These are phyloP conservation scores for Chytriomyces confervae DNA, from an alignment of 192 early-diverging fungal species.

Conservation along the genomic window DNA sequence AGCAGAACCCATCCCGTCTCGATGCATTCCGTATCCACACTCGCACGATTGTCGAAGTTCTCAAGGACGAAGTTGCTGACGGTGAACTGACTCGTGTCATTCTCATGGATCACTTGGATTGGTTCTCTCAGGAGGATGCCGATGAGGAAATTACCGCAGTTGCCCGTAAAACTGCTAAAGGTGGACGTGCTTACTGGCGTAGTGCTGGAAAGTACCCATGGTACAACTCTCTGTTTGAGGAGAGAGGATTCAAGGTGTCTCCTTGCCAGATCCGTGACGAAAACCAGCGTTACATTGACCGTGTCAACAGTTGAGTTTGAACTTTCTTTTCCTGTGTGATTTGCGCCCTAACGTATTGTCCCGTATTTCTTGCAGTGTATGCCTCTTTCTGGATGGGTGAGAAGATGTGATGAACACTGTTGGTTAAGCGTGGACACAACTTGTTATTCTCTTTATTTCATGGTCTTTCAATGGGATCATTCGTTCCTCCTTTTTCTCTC, in stretches of 20 bases:
- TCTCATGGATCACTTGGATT: slow-evolving; percentile 90
- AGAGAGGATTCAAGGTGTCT: slow-evolving; percentile 70
- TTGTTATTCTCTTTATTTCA: neutral
- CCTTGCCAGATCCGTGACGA: slow-evolving; percentile 72
- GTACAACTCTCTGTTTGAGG: slow-evolving; percentile 79
- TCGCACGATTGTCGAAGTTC: slow-evolving; percentile 75
- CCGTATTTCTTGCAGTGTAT: too few species aligned
- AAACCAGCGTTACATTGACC: slow-evolving; percentile 70
- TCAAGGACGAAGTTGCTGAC: slow-evolving; percentile 56
- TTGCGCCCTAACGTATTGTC: neutral
- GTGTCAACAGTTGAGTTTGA: slow-evolving; percentile 69
- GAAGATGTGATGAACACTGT: slow-evolving; percentile 15
- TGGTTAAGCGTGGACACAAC: neutral
- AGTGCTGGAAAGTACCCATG: slow-evolving; percentile 80
- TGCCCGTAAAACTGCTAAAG: slow-evolving; percentile 59
- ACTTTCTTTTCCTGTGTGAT: neutral
- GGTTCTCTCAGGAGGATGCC: slow-evolving; percentile 74
- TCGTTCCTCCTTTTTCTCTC: neutral
- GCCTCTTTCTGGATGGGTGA: slow-evolving; percentile 35
- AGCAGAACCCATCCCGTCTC: slow-evolving; percentile 46
- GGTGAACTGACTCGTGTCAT: slow-evolving; percentile 77
- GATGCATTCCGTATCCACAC: slow-evolving; percentile 81
- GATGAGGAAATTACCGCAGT: slow-evolving; percentile 74
- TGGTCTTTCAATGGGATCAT: neutral
- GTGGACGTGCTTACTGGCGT: slow-evolving; percentile 81